Evolutionary conservation across 352 stramenopile species (phyloP), one percentile per base, ranked within the genome.

Genomic region (Phytopythium kandeliae): DNA sequence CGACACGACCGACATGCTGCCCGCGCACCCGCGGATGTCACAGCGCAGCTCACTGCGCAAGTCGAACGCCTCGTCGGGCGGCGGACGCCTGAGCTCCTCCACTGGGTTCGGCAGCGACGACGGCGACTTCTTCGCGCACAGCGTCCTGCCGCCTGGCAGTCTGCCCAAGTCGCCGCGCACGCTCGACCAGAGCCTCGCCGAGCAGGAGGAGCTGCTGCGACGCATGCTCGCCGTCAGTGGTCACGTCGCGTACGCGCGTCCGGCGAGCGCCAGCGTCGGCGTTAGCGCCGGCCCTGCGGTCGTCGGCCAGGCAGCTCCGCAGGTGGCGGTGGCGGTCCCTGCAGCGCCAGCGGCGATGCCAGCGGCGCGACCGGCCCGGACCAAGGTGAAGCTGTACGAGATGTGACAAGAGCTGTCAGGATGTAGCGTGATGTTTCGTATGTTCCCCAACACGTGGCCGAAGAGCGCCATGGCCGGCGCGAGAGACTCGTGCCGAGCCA

Each of bases 1-100:
- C 35, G 68, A 82, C 50, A 82, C 71, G 33, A 74, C 40, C 0
- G 65, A 82, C 49, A 82, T 78, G 71, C 25, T 72, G 24, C 67
- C 65, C 8, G 51, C 66, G 0, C 61, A 49, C 0, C 49, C n/a
- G n/a, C n/a, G 24, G n/a, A 57, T 17, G 40, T 54, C 31, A 53
- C 45, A 33, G 54, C 54, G 24, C 36, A 46, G 38, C 34, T 12
- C 12, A 9, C 15, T 33, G 12, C 46, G 46, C 12, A 52, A 43
- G 46, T 52, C 46, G 16, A 43, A 16, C 11, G 47, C 33, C 2
- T 53, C 47, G 47, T 53, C 47, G 6, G 31, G 15, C 7, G 43
- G 43, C 2, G 33, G 47, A 2, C 33, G 47, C 1, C 21, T 33
- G n/a, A 53, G 47, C 21, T 33, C 47, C 47, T 33, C 33, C 22